Conservation (phyloP, 208 protist species). For the Crithidia expoeki region DNA sequence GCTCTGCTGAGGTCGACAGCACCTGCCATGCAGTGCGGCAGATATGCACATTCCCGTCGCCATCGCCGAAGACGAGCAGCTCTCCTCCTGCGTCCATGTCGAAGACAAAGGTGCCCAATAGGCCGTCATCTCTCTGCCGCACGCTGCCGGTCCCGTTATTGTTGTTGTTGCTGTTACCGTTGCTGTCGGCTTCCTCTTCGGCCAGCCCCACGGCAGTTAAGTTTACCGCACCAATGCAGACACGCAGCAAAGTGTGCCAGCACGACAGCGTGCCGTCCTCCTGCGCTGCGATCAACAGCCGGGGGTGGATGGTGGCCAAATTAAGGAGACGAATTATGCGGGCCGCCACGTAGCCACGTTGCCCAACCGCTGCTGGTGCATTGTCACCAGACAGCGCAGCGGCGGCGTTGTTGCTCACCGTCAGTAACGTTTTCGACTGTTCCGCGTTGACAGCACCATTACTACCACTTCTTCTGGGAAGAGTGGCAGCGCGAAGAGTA, state of each 20-base stretch:
- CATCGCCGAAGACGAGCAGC: conserved; percentile 71
- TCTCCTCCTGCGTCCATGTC: conserved; percentile 29
- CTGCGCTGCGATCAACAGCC: conserved; percentile 71
- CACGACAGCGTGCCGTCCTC: conserved; percentile 74
- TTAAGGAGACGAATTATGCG: conserved; percentile 55
- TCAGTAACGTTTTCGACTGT: too few species aligned
- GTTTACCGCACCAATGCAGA: conserved; percentile 65
- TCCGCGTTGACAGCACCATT: background rate
- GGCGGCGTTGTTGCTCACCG: background rate
- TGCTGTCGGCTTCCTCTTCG: conserved; percentile 7
- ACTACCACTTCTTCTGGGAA: too few species aligned
- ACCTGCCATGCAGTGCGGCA: conserved; percentile 50
- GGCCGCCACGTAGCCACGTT: conserved; percentile 29
- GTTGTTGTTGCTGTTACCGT: background rate
- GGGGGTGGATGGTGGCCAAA: conserved; percentile 40
- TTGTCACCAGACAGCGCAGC: background rate
- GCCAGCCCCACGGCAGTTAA: conserved; percentile 41
- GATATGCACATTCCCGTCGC: conserved; percentile 73
- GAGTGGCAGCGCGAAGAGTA: background rate
- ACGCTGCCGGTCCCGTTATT: background rate
- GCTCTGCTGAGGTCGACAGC: conserved; percentile 27
- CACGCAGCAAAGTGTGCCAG: conserved; percentile 75
- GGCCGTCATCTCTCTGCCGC: conserved; percentile 7
- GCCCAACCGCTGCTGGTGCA: background rate
- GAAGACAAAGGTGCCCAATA: conserved; percentile 23